Evolutionary conservation across 768 basidiomycete genomes (phyloP).

Genomic region (Lentinula sp.): DNA sequence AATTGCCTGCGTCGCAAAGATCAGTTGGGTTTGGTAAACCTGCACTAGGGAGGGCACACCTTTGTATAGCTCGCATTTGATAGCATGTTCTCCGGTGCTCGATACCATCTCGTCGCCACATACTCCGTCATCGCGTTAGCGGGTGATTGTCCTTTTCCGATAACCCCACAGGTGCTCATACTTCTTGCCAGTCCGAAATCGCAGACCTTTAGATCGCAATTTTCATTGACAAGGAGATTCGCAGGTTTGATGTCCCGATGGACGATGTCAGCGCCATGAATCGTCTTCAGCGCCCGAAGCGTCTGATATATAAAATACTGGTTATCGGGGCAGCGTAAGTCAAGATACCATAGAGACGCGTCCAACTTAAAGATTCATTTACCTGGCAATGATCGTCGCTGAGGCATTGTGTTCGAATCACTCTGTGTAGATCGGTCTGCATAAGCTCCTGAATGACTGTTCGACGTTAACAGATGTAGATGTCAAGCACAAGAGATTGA

Average conservation of each 20-base stretch:
- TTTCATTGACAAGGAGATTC: conserved; percentile 85
- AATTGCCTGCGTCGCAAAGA: conserved; percentile 49
- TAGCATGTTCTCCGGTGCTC: conserved; percentile 98
- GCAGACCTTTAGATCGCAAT: conserved; percentile 92
- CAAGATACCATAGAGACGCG: background rate
- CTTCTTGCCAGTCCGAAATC: conserved; percentile 94
- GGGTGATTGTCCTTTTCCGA: conserved; percentile 60
- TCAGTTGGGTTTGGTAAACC: conserved; percentile 5
- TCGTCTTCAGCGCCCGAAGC: conserved; percentile 89
- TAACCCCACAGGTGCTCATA: conserved; percentile 78
- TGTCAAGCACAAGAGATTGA: conserved; percentile 10
- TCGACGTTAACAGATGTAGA: conserved; percentile 5
- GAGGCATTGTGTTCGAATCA: conserved; percentile 91
- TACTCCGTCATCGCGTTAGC: conserved; percentile 95
- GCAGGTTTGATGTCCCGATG: conserved; percentile 97
- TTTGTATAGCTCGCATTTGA: conserved; percentile 99
- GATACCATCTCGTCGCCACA: conserved; percentile 98
- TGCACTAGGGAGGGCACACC: conserved; percentile 26
- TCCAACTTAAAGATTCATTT: background rate
- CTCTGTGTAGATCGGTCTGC: conserved; percentile 96
- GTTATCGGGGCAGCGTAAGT: conserved; percentile 24
- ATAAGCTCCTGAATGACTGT: conserved; percentile 87
- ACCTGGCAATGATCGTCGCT: conserved; percentile 72
- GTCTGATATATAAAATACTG: conserved; percentile 95
- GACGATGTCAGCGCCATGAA: conserved; percentile 95